Evolutionary conservation across 2,329 filamentous ascomycete genomes (phyloP), one percentile per base, ranked within the genome.

Genomic region (Fusarium pilosicola): DNA sequence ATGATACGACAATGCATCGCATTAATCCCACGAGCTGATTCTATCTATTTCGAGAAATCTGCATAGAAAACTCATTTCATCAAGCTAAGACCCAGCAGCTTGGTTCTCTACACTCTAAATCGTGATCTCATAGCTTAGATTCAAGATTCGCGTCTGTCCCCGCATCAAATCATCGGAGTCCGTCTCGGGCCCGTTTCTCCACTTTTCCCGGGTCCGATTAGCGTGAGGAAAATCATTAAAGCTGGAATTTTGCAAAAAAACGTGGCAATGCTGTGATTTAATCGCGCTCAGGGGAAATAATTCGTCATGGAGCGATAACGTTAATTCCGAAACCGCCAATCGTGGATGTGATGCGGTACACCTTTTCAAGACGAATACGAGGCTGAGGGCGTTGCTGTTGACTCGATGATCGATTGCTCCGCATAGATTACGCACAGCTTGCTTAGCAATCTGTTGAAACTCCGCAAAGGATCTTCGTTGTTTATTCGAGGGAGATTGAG

Each of bases 121-220:
- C n/a, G 4, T 41, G 11, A 17, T 44, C 18, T 61, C 26, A n/a
- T n/a, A 28, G n/a, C 46, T 13, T 15, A 45, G 6, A 26, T 24
- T 7, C 15, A 30, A 36, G 24, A 26, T 42, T 39, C 6, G 6
- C 26, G 17, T 18, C 26, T 59, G 30, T 22, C 36, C 54, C 62
- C 34, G 10, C 62, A 39, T 42, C 26, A 39, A 18, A 14, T 6
- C 20, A 36, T 65, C 68, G 68, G 68, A 17, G 60, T 70, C 68
- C 45, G 42, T 45, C 28, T 65, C 38, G 54, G 57, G 24, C 18
- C 67, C 67, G 67, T 48, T 6, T 9, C 32, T 3, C 68, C 68
- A 56, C 52, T 45, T 22, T 60, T 66, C 39, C 67, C 59, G 66
- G 28, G 13, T 36, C 65, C 54, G 42, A 44, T 26, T 49, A 4